These are phyloP conservation scores for Canna indica DNA, from an alignment of 176 grass and related monocot genomes.

Conservation along the genomic window DNA sequence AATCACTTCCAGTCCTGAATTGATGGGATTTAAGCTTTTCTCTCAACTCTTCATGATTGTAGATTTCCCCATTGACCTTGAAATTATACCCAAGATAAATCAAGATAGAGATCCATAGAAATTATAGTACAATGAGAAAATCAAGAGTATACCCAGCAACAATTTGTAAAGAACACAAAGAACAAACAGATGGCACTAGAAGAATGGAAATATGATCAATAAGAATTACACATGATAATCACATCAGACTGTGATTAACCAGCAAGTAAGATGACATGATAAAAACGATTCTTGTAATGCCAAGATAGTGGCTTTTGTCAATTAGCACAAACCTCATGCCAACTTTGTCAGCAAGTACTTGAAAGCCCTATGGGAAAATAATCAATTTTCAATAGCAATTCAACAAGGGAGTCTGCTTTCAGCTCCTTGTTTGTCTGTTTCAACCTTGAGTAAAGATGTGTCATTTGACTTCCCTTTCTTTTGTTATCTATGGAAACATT, in stretches of 20 bases:
- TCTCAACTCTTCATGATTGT: slow-evolving; percentile 90
- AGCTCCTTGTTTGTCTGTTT: not conserved
- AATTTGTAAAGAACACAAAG: not conserved
- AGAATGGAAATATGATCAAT: not conserved
- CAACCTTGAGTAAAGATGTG: not conserved
- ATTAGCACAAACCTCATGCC: not conserved
- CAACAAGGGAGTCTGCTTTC: not conserved
- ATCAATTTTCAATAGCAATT: not conserved
- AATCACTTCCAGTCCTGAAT: slow-evolving; percentile 85
- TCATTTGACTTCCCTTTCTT: not conserved
- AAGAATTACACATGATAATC: not conserved
- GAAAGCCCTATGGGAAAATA: not conserved
- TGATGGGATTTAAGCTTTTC: slow-evolving; percentile 61
- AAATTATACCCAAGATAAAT: slow-evolving; percentile 22
- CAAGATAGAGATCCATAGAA: slow-evolving; percentile 2
- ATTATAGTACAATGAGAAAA: not conserved
- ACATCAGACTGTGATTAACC: not conserved
- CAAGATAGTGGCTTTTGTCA: not conserved
- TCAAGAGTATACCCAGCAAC: not conserved
- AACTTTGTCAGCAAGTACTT: not conserved
- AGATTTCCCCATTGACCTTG: slow-evolving; percentile 97
- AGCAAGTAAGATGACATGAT: not conserved
- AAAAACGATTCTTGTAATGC: not conserved
- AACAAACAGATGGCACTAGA: not conserved
- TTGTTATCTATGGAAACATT: not conserved